Evolutionary conservation across 768 basidiomycete species (phyloP).

Genomic region (Panaeolus cyanescens): DNA sequence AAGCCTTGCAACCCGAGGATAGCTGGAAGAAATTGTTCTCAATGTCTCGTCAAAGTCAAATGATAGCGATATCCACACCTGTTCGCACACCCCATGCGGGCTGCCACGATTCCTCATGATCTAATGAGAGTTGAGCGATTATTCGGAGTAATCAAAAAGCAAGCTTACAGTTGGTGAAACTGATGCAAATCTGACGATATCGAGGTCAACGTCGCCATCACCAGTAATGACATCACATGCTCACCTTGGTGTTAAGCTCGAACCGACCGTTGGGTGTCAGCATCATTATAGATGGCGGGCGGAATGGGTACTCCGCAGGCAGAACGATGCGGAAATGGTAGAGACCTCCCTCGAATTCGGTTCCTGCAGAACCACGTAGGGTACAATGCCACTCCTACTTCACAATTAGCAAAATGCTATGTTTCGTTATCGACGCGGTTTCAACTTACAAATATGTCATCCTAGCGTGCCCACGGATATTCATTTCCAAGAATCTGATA

Average conservation of each 20-base stretch:
- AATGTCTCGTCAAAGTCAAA: neutral
- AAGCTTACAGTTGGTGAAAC: slow-evolving; percentile 83
- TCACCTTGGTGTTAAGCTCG: slow-evolving; percentile 92
- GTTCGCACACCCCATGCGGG: slow-evolving; percentile 98
- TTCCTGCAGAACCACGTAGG: slow-evolving; percentile 83
- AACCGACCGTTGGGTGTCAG: slow-evolving; percentile 97
- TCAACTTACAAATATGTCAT: slow-evolving; percentile 82
- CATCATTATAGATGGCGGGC: slow-evolving; percentile 94
- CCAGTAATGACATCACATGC: slow-evolving; percentile 13
- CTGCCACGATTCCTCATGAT: slow-evolving; percentile 97
- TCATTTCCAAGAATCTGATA: slow-evolving; percentile 6
- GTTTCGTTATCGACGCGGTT: neutral
- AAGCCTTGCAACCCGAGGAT: slow-evolving; percentile 89
- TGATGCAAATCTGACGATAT: slow-evolving; percentile 77
- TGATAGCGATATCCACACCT: slow-evolving; percentile 45
- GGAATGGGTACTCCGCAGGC: slow-evolving; percentile 95
- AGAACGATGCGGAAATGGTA: slow-evolving; percentile 93
- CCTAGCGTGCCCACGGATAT: slow-evolving; percentile 40
- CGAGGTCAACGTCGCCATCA: neutral
- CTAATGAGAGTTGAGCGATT: slow-evolving; percentile 36
- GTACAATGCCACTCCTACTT: slow-evolving; percentile 93
- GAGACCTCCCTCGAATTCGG: slow-evolving; percentile 93
- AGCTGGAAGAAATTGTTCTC: slow-evolving; percentile 44
- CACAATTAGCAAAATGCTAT: slow-evolving; percentile 13
- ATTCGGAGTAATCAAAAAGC: slow-evolving; percentile 7